These are phyloP conservation scores for Pythium brachiatum DNA, from an alignment of 352 stramenopile species.

Conservation along the genomic window DNA sequence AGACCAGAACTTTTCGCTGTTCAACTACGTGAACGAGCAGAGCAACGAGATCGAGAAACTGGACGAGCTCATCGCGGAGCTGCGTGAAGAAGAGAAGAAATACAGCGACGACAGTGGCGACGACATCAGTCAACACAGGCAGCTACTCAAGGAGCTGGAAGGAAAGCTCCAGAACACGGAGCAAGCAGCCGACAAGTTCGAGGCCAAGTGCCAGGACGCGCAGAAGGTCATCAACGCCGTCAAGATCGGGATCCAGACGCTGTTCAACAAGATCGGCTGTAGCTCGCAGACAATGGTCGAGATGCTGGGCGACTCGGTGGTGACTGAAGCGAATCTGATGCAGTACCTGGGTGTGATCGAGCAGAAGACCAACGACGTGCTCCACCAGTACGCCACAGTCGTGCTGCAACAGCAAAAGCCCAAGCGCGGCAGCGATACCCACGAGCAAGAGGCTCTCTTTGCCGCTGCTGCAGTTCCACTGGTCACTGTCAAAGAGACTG, in stretches of 20 bases:
- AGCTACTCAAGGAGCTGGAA: conserved; percentile 89
- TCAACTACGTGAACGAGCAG: conserved; percentile 95
- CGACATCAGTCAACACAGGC: conserved; percentile 88
- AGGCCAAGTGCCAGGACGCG: conserved; percentile 86
- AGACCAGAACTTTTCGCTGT: conserved; percentile 96
- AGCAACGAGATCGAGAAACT: conserved; percentile 93
- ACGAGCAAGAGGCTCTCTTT: conserved; percentile 46
- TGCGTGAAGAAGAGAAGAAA: conserved; percentile 83
- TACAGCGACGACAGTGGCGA: conserved; percentile 82
- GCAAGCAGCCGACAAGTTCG: conserved; percentile 86
- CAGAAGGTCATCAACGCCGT: conserved; percentile 89
- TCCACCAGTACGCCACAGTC: conserved; percentile 82
- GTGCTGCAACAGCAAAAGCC: conserved; percentile 40
- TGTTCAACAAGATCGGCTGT: conserved; percentile 84
- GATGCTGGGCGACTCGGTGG: conserved; percentile 78
- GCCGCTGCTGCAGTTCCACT: conserved; percentile 10
- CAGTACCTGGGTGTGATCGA: conserved; percentile 94
- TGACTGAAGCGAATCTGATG: conserved; percentile 95
- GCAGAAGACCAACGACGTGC: conserved; percentile 91
- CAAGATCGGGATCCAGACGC: conserved; percentile 75
- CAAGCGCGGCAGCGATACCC: conserved; percentile 29
- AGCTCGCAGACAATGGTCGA: conserved; percentile 80
- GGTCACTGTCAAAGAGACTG: not conserved
- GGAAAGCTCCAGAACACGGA: conserved; percentile 72
- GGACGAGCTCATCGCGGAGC: conserved; percentile 72